Conservation (phyloP, 768 basidiomycete species). For the Termitomyces sp. region DNA sequence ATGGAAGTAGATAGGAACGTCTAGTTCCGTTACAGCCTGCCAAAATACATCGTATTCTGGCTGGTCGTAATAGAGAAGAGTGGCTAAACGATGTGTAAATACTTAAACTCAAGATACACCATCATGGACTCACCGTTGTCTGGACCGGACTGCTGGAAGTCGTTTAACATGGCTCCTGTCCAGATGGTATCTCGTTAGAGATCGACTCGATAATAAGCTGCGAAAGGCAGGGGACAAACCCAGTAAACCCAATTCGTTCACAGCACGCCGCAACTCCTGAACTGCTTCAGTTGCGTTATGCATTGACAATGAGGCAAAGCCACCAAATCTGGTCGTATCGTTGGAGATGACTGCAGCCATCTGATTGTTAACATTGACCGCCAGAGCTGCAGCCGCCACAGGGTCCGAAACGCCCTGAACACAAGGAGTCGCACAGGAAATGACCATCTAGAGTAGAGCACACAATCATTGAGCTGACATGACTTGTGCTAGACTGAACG, state of each 20-base stretch:
- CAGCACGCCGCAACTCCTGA: slow-evolving; percentile 32
- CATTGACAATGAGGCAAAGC: slow-evolving; percentile 37
- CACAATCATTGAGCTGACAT: background rate
- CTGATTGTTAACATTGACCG: slow-evolving; percentile 28
- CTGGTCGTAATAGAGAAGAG: slow-evolving; percentile 31
- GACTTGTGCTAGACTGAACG: background rate
- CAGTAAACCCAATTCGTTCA: slow-evolving; percentile 33
- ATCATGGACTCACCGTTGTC: slow-evolving; percentile 24
- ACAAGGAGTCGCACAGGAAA: slow-evolving; percentile 32
- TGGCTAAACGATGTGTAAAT: slow-evolving; percentile 17
- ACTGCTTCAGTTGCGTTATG: slow-evolving; percentile 37
- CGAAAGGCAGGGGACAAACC: slow-evolving; percentile 13
- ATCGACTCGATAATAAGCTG: background rate
- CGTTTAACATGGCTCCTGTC: slow-evolving; percentile 33
- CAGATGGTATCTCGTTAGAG: background rate
- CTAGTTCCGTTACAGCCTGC: slow-evolving; percentile 29
- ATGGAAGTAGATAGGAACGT: slow-evolving; percentile 35
- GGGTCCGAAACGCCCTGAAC: slow-evolving; percentile 33
- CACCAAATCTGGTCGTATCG: slow-evolving; percentile 34
- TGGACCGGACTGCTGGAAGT: slow-evolving; percentile 37
- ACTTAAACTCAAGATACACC: too few relatives aligned
- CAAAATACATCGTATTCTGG: slow-evolving; percentile 34
- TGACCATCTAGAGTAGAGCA: slow-evolving; percentile 28
- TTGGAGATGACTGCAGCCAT: slow-evolving; percentile 31
- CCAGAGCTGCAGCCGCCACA: slow-evolving; percentile 24